phyloP scores from a whole-genome alignment of 495 filamentous ascomycete species.

The Talaromyces liani region DNA sequence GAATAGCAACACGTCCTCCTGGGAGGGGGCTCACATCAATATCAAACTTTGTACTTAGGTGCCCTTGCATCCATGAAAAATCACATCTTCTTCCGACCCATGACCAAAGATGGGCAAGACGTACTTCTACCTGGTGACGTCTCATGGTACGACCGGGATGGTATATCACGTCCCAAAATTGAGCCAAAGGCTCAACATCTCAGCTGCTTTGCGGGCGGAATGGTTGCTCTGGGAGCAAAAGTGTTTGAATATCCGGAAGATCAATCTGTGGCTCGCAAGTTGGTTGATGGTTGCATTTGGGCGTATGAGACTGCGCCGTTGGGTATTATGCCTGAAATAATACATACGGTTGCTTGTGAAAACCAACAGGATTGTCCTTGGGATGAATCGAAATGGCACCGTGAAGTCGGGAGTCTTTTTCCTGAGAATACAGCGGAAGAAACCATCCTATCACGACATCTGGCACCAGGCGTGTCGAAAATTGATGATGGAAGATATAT shows the following conservation, averaged over 20 bases:
- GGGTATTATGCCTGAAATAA: slow-evolving; percentile 40
- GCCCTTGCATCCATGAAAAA: slow-evolving; percentile 23
- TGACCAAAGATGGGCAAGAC: slow-evolving; percentile 28
- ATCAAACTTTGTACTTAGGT: slow-evolving; percentile 34
- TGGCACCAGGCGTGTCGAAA: slow-evolving; percentile 53
- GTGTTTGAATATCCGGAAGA: slow-evolving; percentile 60
- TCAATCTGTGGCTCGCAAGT: slow-evolving; percentile 58
- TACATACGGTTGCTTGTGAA: slow-evolving; percentile 26
- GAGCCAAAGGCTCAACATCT: slow-evolving; percentile 48
- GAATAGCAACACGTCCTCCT: slow-evolving; percentile 22
- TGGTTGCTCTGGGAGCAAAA: slow-evolving; percentile 76
- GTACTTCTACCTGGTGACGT: slow-evolving; percentile 21
- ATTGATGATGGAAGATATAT: slow-evolving; percentile 57
- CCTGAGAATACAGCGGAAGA: background rate
- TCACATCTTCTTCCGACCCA: slow-evolving; percentile 39
- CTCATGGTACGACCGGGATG: background rate
- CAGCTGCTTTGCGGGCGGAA: slow-evolving; percentile 79
- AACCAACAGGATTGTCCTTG: slow-evolving; percentile 26
- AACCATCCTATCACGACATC: slow-evolving; percentile 9
- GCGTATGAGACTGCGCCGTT: slow-evolving; percentile 44
- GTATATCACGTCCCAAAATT: slow-evolving; percentile 4
- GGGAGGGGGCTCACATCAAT: slow-evolving; percentile 26
- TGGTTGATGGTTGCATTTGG: slow-evolving; percentile 82
- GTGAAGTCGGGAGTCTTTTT: slow-evolving; percentile 14
- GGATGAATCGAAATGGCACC: slow-evolving; percentile 28